A percentile compares a stretch with the other conserved stretches of the same genome.
phyloP scores from a whole-genome alignment of 352 stramenopile species.

The Lagenidium giganteum region DNA sequence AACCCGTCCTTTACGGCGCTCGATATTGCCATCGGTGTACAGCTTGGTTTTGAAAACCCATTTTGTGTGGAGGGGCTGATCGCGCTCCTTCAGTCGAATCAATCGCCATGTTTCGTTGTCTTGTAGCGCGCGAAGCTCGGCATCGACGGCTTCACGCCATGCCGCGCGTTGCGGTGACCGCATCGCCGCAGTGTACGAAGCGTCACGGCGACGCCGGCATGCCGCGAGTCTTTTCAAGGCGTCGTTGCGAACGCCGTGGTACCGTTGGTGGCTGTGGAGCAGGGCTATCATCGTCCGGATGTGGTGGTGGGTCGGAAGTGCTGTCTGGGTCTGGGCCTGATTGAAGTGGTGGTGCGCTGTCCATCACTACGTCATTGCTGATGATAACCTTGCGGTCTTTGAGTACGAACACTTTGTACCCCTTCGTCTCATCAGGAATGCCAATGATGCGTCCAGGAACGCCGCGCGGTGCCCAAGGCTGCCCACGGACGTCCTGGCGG shows the following conservation, averaged over 20 bases:
- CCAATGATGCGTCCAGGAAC: constrained; percentile 15
- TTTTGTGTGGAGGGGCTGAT: constrained; percentile 9
- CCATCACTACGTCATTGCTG: constrained; percentile 12
- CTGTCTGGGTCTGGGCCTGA: constrained; percentile 9
- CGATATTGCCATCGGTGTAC: background rate
- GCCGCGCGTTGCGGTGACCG: constrained; percentile 11
- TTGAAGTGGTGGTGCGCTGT: no score
- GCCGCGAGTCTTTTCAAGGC: no score
- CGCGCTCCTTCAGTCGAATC: no score
- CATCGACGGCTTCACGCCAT: background rate
- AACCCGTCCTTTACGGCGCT: constrained; percentile 7
- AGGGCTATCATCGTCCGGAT: no score
- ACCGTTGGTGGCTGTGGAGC: no score
- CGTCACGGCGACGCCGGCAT: no score
- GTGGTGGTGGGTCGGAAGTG: no score
- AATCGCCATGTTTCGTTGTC: constrained; percentile 6
- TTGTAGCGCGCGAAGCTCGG: constrained; percentile 8
- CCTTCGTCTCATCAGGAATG: constrained; percentile 8
- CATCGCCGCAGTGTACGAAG: no score
- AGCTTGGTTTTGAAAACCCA: constrained; percentile 19
- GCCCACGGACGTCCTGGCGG: no score
- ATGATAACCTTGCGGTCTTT: no score
- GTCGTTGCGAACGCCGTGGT: no score
- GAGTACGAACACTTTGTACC: constrained; percentile 13
- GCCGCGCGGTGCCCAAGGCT: no score